Base-by-base conservation (phyloP, 2,329 filamentous ascomycete species). In the Decorospora gaudefroyi region DNA sequence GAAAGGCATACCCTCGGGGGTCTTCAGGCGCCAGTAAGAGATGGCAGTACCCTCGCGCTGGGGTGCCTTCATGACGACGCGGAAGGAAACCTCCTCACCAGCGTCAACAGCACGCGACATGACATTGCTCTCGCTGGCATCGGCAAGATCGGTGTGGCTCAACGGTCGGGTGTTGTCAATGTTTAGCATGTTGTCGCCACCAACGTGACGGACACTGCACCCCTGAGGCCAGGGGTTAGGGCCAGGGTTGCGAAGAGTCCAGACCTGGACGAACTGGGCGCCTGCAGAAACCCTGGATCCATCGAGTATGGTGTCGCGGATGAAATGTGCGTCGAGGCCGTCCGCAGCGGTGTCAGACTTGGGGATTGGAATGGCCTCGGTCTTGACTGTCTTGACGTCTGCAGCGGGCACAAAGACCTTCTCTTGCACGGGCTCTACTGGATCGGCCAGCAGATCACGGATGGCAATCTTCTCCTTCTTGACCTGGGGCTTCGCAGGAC, bases 181-280 rank as follows among this genome's bases (percentile, higher is more conserved):
- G 57, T 91, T 87, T 60, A 95, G 89, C 93, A 99, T 97, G 73
- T 92, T 90, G 70, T 97, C 92, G 36, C 93, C 93, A 45, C 92
- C 90, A 46, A 95, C 87, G 64, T 91, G 96, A 72, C 88, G 89
- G 59, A 97, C 88, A 43, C 85, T 87, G 77, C 90, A 95, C 50
- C 91, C 93, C 42, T 85, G 82, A 25, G 93, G 93, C 93, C 93
- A 99, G 9, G 84, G 72, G 35, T 78, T 74, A 8, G 82, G 82
- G 18, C 93, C 92, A 13, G 86, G 85, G 67, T 99, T 99, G 63
- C 85, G 85, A 27, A 99, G 80, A 39, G 87, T 86, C 93, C 93
- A 99, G 2, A 88, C 89, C 72, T 99, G 91, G 60, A 87, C 82
- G 65, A 99, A 96, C 21, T 85, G 80, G 40, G 84, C 78, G 65